Percentiles rank a stretch among this genome's conserved stretches.
These are phyloP conservation scores for Solanum dulcamara DNA, from an alignment of 257 asterid species.

Conservation along the genomic window DNA sequence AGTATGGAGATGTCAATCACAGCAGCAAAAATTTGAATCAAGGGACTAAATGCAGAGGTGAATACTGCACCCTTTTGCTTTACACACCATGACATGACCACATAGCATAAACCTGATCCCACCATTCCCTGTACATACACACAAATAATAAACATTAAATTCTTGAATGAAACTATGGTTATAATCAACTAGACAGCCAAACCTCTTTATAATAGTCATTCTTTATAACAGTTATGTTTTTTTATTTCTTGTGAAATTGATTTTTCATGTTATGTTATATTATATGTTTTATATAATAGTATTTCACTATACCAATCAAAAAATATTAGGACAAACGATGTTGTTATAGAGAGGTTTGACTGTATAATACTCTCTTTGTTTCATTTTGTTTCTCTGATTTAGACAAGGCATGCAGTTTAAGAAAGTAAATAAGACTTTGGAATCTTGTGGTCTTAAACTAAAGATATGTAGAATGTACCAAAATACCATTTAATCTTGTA, in stretches of 20 bases:
- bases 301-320: not conserved
- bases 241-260: not conserved
- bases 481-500: too few relatives aligned
- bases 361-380: not conserved
- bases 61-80: constrained; percentile 66
- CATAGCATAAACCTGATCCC: constrained; percentile 67
- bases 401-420: not conserved
- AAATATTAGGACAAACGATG: not conserved
- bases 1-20: constrained; percentile 45
- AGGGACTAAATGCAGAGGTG: constrained; percentile 70
- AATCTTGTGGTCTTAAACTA: too few relatives aligned
- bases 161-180: not conserved
- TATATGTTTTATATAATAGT: not conserved
- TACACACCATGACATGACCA: constrained; percentile 66
- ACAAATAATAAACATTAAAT: not conserved
- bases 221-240: not conserved
- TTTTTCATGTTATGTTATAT: not conserved
- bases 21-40: constrained; percentile 64
- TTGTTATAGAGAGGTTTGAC: not conserved
- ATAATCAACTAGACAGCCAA: not conserved
- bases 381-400: too few relatives aligned
- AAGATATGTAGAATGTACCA: too few relatives aligned
- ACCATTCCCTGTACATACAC: constrained; percentile 37
- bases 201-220: not conserved
- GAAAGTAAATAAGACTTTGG: too few relatives aligned